phyloP scores from a whole-genome alignment of 1,284 basidiomycete genomes.

The Austroboletus olivaceoglutinosus region DNA sequence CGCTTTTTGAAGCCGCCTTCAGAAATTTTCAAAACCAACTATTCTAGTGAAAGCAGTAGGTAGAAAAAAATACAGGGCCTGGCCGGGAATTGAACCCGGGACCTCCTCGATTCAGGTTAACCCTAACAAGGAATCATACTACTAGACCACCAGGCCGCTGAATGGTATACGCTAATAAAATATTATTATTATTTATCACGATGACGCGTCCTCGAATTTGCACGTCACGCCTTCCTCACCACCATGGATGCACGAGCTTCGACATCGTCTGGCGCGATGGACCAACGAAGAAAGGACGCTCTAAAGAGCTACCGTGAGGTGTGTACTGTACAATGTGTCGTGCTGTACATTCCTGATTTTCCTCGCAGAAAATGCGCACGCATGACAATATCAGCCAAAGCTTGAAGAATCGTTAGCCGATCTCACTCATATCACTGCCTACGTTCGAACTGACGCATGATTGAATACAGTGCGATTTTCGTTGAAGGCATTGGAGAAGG shows the following conservation, averaged over 20 bases:
- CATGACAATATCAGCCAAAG: conserved; percentile 82
- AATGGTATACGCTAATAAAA: accelerated
- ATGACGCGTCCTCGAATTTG: conserved; percentile 29
- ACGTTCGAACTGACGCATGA: conserved; percentile 1
- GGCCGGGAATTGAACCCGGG: conserved; percentile 84
- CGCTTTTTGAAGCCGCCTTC: no score
- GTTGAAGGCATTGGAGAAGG: conserved; percentile 84
- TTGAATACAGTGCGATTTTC: conserved; percentile 67
- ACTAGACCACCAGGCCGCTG: conserved; percentile 49
- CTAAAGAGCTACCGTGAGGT: conserved; percentile 69
- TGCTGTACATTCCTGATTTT: conserved; percentile 8
- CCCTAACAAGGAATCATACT: conserved; percentile 57
- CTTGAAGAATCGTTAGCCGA: conserved; percentile 78
- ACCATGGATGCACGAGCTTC: conserved; percentile 54
- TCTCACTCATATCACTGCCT: not conserved
- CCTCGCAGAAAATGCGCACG: conserved; percentile 81
- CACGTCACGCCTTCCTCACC: conserved; percentile 9
- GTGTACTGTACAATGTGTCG: conserved; percentile 9
- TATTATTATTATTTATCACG: not conserved
- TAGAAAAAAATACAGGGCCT: conserved; percentile 63
- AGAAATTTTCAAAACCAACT: no score
- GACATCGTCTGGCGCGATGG: conserved; percentile 54
- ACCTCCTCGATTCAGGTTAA: conserved; percentile 59
- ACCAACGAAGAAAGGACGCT: conserved; percentile 63
- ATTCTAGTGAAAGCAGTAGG: no score